Percentiles rank a stretch among this genome's conserved stretches.
phyloP scores from a whole-genome alignment of 1,284 basidiomycete species.

The Moesziomyces globuligerus region DNA sequence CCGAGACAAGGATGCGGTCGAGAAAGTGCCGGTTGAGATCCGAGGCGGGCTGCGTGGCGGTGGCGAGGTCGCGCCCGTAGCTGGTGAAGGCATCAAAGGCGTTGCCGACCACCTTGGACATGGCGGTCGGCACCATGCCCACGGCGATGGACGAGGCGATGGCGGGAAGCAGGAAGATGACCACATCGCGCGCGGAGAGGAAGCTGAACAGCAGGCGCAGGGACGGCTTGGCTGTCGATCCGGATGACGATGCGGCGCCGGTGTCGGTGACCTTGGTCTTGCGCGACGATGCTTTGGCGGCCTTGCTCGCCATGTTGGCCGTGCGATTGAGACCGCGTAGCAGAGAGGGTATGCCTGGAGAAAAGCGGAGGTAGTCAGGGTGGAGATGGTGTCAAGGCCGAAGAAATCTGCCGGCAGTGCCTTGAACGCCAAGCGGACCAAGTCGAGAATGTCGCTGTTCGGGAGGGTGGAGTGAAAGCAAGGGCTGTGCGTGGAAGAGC shows the following conservation, averaged over 20 bases:
- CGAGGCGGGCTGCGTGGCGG: conserved; percentile 68
- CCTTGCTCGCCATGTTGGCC: background rate
- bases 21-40: conserved; percentile 73
- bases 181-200: conserved; percentile 37
- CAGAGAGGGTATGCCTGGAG: too few species aligned
- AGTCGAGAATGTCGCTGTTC: too few species aligned
- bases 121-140: conserved; percentile 86
- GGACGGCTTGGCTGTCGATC: conserved; percentile 23
- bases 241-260: too few species aligned
- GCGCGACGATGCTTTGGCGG: background rate
- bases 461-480: too few species aligned
- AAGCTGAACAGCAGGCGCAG: conserved; percentile 52
- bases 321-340: too few species aligned
- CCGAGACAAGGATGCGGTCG: conserved; percentile 71
- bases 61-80: conserved; percentile 68
- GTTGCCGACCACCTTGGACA: conserved; percentile 88
- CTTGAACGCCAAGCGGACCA: too few species aligned
- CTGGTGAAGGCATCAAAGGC: conserved; percentile 81
- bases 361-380: too few species aligned
- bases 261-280: too few species aligned
- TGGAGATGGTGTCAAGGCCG: too few species aligned
- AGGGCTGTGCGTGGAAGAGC: too few species aligned
- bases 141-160: conserved; percentile 76
- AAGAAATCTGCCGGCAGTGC: too few species aligned
- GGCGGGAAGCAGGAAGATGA: conserved; percentile 75